These are phyloP conservation scores for Penicillium sp. DNA, from an alignment of 2,329 filamentous ascomycete species.

Conservation along the genomic window DNA sequence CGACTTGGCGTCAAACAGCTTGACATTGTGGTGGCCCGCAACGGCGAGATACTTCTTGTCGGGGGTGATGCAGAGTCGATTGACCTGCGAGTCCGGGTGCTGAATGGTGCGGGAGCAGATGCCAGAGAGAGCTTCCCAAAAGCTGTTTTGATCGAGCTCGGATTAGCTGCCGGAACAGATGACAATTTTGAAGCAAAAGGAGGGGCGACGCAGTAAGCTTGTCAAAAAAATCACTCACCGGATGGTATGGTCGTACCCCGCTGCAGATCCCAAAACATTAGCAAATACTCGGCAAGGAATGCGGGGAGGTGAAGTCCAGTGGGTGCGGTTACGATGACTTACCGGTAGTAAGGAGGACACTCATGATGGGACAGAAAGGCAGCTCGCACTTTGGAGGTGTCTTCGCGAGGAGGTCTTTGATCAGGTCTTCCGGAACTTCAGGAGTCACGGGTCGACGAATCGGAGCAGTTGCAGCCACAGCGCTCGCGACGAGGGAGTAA, in stretches of 20 bases:
- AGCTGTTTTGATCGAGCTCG: slow-evolving; percentile 60
- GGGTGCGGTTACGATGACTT: slow-evolving; percentile 33
- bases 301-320: slow-evolving; percentile 20
- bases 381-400: neutral
- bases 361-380: slow-evolving; percentile 56
- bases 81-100: slow-evolving; percentile 97
- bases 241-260: slow-evolving; percentile 78
- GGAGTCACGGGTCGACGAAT: neutral
- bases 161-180: neutral
- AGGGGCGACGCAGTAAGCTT: neutral
- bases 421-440: neutral
- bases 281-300: slow-evolving; percentile 30
- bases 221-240: slow-evolving; percentile 56
- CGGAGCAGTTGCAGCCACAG: neutral
- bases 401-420: neutral
- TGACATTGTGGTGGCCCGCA: slow-evolving; percentile 82
- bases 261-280: slow-evolving; percentile 47
- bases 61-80: slow-evolving; percentile 95
- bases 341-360: slow-evolving; percentile 72
- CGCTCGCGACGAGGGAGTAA: neutral
- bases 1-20: slow-evolving; percentile 98
- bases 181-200: neutral
- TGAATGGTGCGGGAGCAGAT: slow-evolving; percentile 98
- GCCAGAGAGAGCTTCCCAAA: slow-evolving; percentile 97
- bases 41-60: slow-evolving; percentile 95